Conservation (phyloP, 345 rosid species). For the Aegle marmelos region DNA sequence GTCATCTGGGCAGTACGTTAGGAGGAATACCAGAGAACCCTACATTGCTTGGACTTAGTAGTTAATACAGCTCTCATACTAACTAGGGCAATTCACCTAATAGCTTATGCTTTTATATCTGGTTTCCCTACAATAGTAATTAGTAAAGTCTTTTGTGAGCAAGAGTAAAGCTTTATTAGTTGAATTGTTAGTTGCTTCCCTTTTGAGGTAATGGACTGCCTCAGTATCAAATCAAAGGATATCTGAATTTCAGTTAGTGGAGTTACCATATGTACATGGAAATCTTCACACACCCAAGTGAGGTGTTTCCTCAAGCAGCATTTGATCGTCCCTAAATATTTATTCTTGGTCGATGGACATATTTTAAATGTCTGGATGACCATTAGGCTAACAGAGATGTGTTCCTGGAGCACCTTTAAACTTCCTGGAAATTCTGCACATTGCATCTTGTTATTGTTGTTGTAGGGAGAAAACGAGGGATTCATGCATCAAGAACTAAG, state of each 20-base stretch:
- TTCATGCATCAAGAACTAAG: neutral
- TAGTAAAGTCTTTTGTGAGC: neutral
- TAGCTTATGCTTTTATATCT: neutral
- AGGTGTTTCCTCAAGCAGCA: slow-evolving; percentile 7
- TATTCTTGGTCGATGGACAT: neutral
- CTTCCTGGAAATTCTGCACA: neutral
- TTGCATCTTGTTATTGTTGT: neutral
- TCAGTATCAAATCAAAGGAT: neutral
- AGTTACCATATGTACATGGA: neutral
- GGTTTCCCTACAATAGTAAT: neutral
- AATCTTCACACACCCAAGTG: neutral
- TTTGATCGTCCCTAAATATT: neutral
- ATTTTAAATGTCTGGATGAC: neutral
- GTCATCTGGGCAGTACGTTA: neutral
- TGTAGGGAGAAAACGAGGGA: neutral
- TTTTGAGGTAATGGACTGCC: neutral
- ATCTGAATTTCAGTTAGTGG: neutral
- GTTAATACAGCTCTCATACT: neutral
- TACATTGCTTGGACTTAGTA: neutral
- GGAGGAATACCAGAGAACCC: neutral
- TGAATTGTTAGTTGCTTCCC: neutral
- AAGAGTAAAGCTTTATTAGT: neutral
- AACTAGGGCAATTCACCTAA: neutral
- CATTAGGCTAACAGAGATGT: neutral
- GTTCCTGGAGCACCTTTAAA: neutral